Percentiles rank a stretch among this genome's conserved stretches.
These are phyloP conservation scores for Plasmopara muralis DNA, from an alignment of 352 stramenopile genomes.

Conservation along the genomic window DNA sequence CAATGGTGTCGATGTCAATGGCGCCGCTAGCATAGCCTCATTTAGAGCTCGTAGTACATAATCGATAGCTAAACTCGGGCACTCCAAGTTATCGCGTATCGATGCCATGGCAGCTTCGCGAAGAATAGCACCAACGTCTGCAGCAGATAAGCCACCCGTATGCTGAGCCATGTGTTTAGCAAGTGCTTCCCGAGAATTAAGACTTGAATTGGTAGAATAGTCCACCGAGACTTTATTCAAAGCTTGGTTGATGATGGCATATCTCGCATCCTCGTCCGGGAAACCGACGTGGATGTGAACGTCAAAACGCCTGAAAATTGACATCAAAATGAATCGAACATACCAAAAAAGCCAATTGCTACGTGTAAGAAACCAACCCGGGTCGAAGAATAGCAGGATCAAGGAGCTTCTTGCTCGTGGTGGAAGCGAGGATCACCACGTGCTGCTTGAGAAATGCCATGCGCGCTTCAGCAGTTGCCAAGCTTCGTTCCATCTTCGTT, in stretches of 20 bases:
- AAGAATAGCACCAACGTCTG: slow-evolving; percentile 57
- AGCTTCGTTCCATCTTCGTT: slow-evolving; percentile 26
- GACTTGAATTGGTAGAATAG: slow-evolving; percentile 27
- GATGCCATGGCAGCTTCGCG: slow-evolving; percentile 72
- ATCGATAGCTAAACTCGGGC: slow-evolving; percentile 31
- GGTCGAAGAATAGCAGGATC: slow-evolving; percentile 83
- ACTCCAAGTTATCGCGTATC: slow-evolving; percentile 53
- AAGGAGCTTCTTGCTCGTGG: slow-evolving; percentile 60
- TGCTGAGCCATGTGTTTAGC: slow-evolving; percentile 43
- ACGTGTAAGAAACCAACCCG: slow-evolving; percentile 33
- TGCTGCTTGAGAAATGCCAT: slow-evolving; percentile 73
- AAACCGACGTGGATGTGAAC: slow-evolving; percentile 65
- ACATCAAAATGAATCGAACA: background rate
- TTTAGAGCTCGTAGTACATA: slow-evolving; percentile 29
- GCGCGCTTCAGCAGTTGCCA: slow-evolving; percentile 32
- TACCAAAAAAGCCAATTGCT: background rate
- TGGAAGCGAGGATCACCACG: slow-evolving; percentile 81
- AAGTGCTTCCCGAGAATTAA: slow-evolving; percentile 32
- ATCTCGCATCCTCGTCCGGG: slow-evolving; percentile 46
- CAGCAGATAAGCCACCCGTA: slow-evolving; percentile 47
- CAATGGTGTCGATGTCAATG: slow-evolving; percentile 11
- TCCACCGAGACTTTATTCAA: slow-evolving; percentile 49
- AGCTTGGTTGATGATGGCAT: slow-evolving; percentile 42
- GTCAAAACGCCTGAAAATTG: slow-evolving; percentile 59
- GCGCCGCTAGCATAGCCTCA: slow-evolving; percentile 8